Evolutionary conservation across 2,329 filamentous ascomycete species (phyloP).

Genomic region (Apiospora rasikravindrae): DNA sequence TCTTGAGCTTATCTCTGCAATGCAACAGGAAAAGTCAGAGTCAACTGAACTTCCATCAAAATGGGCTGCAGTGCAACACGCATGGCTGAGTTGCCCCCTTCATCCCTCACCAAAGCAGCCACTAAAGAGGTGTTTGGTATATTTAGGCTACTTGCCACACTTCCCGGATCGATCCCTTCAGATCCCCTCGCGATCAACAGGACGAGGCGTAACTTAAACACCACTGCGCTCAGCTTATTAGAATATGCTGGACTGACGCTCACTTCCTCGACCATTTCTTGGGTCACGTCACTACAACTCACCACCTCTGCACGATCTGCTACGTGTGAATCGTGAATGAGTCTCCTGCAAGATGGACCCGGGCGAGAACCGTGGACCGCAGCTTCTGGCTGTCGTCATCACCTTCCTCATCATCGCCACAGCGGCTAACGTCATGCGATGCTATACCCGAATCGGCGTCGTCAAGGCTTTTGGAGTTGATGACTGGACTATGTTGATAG

Average conservation of each 20-base stretch:
- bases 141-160: background rate
- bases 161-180: background rate
- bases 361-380: slow-evolving; percentile 20
- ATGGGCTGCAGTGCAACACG: background rate
- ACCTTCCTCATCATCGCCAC: slow-evolving; percentile 46
- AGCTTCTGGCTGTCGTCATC: slow-evolving; percentile 34
- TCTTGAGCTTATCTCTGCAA: background rate
- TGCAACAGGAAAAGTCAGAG: background rate
- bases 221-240: background rate
- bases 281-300: background rate
- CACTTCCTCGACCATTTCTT: background rate
- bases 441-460: slow-evolving; percentile 50
- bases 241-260: background rate
- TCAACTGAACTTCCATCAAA: background rate
- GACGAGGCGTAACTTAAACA: background rate
- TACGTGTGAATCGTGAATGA: background rate
- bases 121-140: background rate
- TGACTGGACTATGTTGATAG: slow-evolving; percentile 39
- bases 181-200: background rate
- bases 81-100: background rate
- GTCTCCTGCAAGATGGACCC: background rate
- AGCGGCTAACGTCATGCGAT: slow-evolving; percentile 48
- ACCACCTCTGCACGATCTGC: background rate
- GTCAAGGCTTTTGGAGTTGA: slow-evolving; percentile 40
- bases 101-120: background rate